phyloP scores from a whole-genome alignment of 108 stramenopile genomes.

The Nitzschia inconspicua region DNA sequence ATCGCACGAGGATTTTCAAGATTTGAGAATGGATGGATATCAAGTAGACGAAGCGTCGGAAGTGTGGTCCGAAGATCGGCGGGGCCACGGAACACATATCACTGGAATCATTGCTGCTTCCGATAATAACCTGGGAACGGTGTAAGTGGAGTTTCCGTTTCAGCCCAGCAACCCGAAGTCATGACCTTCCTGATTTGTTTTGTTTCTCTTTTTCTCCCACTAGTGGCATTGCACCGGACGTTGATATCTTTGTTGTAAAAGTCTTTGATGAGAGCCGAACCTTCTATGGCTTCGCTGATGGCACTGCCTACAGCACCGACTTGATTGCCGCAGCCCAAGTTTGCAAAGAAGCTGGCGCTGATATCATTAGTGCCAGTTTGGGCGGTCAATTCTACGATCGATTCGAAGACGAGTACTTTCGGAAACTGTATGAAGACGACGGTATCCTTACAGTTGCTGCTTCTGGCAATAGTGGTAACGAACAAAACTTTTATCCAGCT shows the following conservation, averaged over 20 bases:
- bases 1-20: constrained; percentile 35
- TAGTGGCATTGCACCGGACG: constrained; percentile 30
- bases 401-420: constrained; percentile 24
- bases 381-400: constrained; percentile 26
- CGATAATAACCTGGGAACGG: constrained; percentile 11
- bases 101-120: constrained; percentile 59
- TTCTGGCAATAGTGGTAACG: constrained; percentile 49
- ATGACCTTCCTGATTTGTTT: too few relatives aligned
- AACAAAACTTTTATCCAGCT: constrained; percentile 40
- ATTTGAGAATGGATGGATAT: constrained; percentile 9
- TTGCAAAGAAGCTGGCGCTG: constrained; percentile 41
- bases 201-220: too few relatives aligned
- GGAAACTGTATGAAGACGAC: constrained; percentile 25
- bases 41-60: constrained; percentile 16
- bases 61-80: constrained; percentile 42
- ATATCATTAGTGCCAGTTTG: constrained; percentile 47
- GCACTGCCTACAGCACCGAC: constrained; percentile 17
- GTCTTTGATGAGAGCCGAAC: constrained; percentile 31
- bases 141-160: too few relatives aligned
- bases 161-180: too few relatives aligned
- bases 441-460: constrained; percentile 55
- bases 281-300: constrained; percentile 21
- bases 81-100: constrained; percentile 58
- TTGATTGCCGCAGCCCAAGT: constrained; percentile 37
- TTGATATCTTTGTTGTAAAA: constrained; percentile 40